These are phyloP conservation scores for Exserohilum rostratum DNA, from an alignment of 2,329 filamentous ascomycete genomes.

Conservation along the genomic window DNA sequence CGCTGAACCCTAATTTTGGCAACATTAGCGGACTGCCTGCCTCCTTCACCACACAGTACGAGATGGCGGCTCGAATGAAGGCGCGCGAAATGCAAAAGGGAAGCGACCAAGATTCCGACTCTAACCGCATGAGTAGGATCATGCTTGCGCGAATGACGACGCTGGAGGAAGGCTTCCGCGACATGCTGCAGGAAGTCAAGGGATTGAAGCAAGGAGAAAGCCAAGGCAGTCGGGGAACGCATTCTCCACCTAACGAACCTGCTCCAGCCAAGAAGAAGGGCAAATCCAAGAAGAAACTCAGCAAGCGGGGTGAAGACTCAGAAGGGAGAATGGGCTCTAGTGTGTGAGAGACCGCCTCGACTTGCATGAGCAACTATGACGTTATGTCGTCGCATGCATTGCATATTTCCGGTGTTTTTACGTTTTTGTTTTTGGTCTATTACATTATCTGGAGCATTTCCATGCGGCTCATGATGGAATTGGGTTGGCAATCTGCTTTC, in stretches of 20 bases:
- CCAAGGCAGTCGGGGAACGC: conserved; percentile 35
- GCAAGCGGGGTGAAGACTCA: conserved; percentile 22
- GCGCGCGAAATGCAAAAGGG: conserved; percentile 28
- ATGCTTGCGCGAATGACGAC: conserved; percentile 92
- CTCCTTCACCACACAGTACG: conserved; percentile 75
- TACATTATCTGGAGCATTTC: too few species aligned
- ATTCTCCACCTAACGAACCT: conserved; percentile 35
- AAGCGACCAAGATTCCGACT: conserved; percentile 41
- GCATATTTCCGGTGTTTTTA: conserved; percentile 12
- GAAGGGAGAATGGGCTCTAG: conserved; percentile 39
- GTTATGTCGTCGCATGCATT: conserved; percentile 1
- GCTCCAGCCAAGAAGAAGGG: conserved; percentile 31
- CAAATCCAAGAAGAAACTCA: conserved; percentile 41
- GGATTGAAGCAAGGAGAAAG: conserved; percentile 58
- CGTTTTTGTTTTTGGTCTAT: conserved; percentile 3
- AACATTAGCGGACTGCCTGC: conserved; percentile 70
- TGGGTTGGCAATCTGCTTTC: conserved; percentile 1
- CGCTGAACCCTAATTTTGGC: conserved; percentile 64
- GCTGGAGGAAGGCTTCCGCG: conserved; percentile 86
- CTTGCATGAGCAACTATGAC: not conserved
- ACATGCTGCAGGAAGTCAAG: conserved; percentile 82
- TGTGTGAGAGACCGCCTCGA: conserved; percentile 11
- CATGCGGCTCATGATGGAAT: too few species aligned
- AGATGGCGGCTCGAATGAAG: conserved; percentile 41
- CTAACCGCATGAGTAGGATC: conserved; percentile 65